phyloP scores from a whole-genome alignment of 306 rosid genomes.

The Glycine latifolia region DNA sequence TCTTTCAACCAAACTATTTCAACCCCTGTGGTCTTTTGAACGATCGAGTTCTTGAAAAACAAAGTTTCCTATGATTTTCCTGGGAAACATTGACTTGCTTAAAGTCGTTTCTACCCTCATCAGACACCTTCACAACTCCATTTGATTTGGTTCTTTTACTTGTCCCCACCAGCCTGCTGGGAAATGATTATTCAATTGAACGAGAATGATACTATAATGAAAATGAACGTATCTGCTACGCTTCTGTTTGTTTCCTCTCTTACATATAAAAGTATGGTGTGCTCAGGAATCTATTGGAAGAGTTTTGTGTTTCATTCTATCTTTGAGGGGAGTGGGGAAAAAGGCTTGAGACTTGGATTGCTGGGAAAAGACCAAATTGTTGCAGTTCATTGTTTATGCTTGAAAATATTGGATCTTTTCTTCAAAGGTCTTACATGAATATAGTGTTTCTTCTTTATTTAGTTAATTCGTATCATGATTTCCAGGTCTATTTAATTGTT shows the following conservation, averaged over 20 bases:
- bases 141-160: not conserved
- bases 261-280: constrained; percentile 5
- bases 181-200: constrained; percentile 17
- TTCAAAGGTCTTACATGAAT: not conserved
- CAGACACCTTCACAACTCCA: not conserved
- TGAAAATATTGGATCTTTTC: not conserved
- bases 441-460: not conserved
- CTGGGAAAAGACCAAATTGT: not conserved
- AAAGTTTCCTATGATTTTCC: too few species aligned
- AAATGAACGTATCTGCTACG: not conserved
- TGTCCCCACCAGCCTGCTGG: not conserved
- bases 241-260: not conserved
- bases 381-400: constrained; percentile 3
- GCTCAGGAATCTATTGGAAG: constrained; percentile 5
- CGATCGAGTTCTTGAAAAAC: too few species aligned
- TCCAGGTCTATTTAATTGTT: not conserved
- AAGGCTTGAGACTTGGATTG: not conserved
- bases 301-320: not conserved
- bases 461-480: too few species aligned
- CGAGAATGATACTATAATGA: not conserved
- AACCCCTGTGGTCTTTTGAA: not conserved
- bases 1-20: not conserved
- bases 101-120: too few species aligned
- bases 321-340: not conserved
- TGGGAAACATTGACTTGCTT: not conserved